Base-by-base conservation (phyloP, 2,329 filamentous ascomycete species). In the Colletotrichum tropicicola region DNA sequence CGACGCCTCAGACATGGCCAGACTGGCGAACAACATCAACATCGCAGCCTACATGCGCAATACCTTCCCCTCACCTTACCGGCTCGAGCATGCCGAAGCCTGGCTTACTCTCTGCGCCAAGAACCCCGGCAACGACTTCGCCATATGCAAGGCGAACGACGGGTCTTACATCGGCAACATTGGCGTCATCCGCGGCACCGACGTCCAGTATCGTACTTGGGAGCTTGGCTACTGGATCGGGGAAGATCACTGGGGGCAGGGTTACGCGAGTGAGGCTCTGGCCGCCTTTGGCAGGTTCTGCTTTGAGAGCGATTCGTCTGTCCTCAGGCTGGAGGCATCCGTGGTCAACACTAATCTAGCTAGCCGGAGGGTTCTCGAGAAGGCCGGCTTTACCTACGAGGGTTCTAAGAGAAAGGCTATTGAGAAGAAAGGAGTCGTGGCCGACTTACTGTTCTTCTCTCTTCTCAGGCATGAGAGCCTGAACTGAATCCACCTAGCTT, bases 151-250 rank as follows among this genome's bases (percentile, higher is more conserved):
- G 23, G 63, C 65, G 2, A 71, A 73, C 15, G 76, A 77, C 58
- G 72, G 74, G 17, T 68, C 73, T 8, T 74, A 78, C 53, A 71
- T 79, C 8, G 85, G 85, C 49, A 72, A 71, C 59, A 73, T 85
- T 12, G 80, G 82, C 37, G 69, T 84, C 43, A 73, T 73, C 43
- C 67, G 73, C 4, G 60, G 71, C 10, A 66, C 68, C 13, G 79
- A 83, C 56, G 73, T 81, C 68, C 75, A 83, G 62, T 77, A 75
- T 67, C 75, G 77, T 49, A 82, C 78, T 4, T 77, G 78, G 70
- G 82, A 86, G 73, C 6, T 87, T 1, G 85, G 84, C 5, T 87
- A 86, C 73, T 85, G 80, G 78, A 39, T 83, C 23, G 78, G 75
- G 1, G 74, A 73, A 37, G 68, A 72, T 10, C 72, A 75, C 49